A percentile compares a stretch with the other conserved stretches of the same genome.
Evolutionary conservation across 805 yeast genomes (phyloP).

Genomic region (Schwanniomyces vanrijiae): DNA sequence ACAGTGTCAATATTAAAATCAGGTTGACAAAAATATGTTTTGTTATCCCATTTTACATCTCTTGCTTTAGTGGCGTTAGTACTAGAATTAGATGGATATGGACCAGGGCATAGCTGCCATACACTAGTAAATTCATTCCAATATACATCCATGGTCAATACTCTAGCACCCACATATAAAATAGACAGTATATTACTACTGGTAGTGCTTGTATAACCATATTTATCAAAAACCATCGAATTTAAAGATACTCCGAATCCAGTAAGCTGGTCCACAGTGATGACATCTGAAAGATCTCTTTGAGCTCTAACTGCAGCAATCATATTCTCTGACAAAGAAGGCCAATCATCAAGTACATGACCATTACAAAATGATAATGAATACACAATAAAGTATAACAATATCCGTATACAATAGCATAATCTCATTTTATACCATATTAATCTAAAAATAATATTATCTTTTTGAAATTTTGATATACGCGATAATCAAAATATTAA

Average conservation of each 20-base stretch:
- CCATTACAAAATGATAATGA: neutral
- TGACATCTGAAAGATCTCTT: conserved; percentile 29
- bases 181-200: conserved; percentile 20
- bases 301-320: conserved; percentile 29
- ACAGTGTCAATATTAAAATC: conserved; percentile 22
- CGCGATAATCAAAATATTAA: neutral
- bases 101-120: conserved; percentile 60
- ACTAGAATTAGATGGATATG: conserved; percentile 29
- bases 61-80: conserved; percentile 8
- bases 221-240: conserved; percentile 23
- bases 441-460: neutral
- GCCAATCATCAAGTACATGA: conserved; percentile 14
- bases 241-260: conserved; percentile 33
- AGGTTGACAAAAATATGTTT: conserved; percentile 27
- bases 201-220: conserved; percentile 25
- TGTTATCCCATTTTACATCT: conserved; percentile 26
- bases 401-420: neutral
- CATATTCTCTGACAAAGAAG: conserved; percentile 7
- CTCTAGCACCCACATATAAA: conserved; percentile 45
- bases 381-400: neutral
- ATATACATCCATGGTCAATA: conserved; percentile 54
- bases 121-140: conserved; percentile 44
- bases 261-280: conserved; percentile 35
- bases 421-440: neutral
- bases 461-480: neutral